phyloP scores from a whole-genome alignment of 768 basidiomycete genomes.

The Tylopilus vinaceipallidus region DNA sequence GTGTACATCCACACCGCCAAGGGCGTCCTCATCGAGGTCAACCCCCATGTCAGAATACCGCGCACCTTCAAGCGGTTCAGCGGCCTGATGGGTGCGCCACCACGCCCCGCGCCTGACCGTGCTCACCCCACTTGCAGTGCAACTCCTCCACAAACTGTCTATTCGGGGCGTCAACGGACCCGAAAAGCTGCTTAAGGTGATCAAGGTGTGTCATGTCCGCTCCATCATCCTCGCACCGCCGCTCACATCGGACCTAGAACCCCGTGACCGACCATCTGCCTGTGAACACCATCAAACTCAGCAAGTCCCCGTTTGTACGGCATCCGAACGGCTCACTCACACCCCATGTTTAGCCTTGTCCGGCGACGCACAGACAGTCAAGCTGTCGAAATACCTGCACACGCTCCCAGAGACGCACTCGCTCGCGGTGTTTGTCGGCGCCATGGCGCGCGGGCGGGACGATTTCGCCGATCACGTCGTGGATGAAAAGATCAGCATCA shows the following conservation, averaged over 20 bases:
- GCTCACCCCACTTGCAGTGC: slow-evolving; percentile 52
- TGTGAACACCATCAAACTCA: slow-evolving; percentile 92
- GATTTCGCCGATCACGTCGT: slow-evolving; percentile 95
- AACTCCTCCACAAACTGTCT: slow-evolving; percentile 93
- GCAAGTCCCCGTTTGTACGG: slow-evolving; percentile 46
- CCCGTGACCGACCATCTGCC: slow-evolving; percentile 94
- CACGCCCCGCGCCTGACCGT: too few species aligned
- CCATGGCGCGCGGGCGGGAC: slow-evolving; percentile 95
- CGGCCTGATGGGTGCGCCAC: slow-evolving; percentile 88
- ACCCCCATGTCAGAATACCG: slow-evolving; percentile 96
- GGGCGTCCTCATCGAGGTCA: slow-evolving; percentile 96
- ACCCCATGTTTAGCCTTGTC: slow-evolving; percentile 64
- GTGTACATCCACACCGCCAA: slow-evolving; percentile 98
- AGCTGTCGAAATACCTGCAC: slow-evolving; percentile 80
- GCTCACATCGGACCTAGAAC: slow-evolving; percentile 52
- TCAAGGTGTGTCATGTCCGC: slow-evolving; percentile 73
- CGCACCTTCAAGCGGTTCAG: slow-evolving; percentile 98
- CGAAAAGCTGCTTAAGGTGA: slow-evolving; percentile 94
- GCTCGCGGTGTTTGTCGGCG: slow-evolving; percentile 94
- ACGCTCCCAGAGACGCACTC: slow-evolving; percentile 86
- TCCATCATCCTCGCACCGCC: not conserved
- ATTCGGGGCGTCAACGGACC: slow-evolving; percentile 96
- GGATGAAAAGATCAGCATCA: slow-evolving; percentile 96
- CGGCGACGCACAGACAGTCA: slow-evolving; percentile 80
- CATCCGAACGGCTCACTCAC: slow-evolving; percentile 4